Base-by-base conservation (phyloP, 2,329 filamentous ascomycete species). In the Tolypocladium cylindrosporum region DNA sequence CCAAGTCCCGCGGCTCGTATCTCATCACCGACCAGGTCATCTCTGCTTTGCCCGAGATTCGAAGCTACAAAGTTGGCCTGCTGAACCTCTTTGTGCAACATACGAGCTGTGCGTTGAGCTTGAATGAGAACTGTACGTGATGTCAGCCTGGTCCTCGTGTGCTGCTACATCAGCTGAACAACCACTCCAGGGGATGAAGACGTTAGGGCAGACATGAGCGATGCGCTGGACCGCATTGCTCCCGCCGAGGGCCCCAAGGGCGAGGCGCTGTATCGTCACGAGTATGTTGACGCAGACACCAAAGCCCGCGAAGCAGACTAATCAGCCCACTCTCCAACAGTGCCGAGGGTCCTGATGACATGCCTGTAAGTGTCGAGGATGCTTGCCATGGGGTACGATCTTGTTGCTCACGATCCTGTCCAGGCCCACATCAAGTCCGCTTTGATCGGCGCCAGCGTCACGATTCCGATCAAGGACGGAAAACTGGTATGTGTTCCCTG, bases 1-100 rank as follows among this genome's bases (percentile, higher is more conserved):
- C 89, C 24, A 83, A 84, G 69, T 83, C 86, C 51, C 86, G 92
- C 60, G 94, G 94, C 71, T 90, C 86, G 56, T 97, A 97, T 76
- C 88, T 97, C 60, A 82, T 97, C 67, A 97, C 93, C 55, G 85
- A 92, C 71, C 79, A 87, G 56, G 82, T 97, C 58, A 65, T 84
- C 34, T 77, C 79, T 55, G 78, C 85, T 59, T 76, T 97, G 1
- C 92, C 93, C 4, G 91, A 97, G 74, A 82, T 97, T 63, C 79
- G 80, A 59, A 72, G 83, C 63, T 96, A 96, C 82, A 93, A 93
- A 72, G 84, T 94, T 65, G 91, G 91, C 51, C 75, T 96, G 60
- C 77, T 97, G 61, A 86, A 96, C 71, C 80, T 99, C 53, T 99
- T 97, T 72, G 81, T 97, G 57, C 93, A 99, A 75, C 94, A 99